Percentiles rank a stretch among this genome's conserved stretches.
These are phyloP conservation scores for Rutstroemia sp. DNA, from an alignment of 2,329 filamentous ascomycete species.

Conservation along the genomic window DNA sequence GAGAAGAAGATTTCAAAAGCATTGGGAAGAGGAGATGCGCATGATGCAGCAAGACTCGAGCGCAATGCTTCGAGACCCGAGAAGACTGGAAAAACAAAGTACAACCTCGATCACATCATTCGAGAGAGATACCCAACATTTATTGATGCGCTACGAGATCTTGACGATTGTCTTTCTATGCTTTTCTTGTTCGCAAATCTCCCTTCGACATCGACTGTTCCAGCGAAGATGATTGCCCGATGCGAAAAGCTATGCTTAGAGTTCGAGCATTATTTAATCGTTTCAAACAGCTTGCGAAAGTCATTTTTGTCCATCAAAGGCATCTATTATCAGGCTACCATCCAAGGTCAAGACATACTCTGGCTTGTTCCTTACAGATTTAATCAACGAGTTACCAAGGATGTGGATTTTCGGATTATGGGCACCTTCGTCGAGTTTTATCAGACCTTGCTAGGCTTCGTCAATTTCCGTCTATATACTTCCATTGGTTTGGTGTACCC, in stretches of 20 bases:
- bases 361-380: conserved; percentile 98
- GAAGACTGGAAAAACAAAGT: conserved; percentile 80
- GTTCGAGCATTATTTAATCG: conserved; percentile 96
- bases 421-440: conserved; percentile 99
- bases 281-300: conserved; percentile 84
- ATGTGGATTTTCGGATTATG: conserved; percentile 99
- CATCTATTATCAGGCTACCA: conserved; percentile 97
- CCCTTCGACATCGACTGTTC: conserved; percentile 80
- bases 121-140: conserved; percentile 98
- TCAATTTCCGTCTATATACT: conserved; percentile 94
- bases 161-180: conserved; percentile 95
- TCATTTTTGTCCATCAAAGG: conserved; percentile 98
- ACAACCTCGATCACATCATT: conserved; percentile 93
- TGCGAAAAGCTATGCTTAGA: conserved; percentile 91
- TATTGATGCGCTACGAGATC: conserved; percentile 83
- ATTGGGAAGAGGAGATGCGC: conserved; percentile 82
- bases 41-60: conserved; percentile 82
- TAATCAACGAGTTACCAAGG: conserved; percentile 86
- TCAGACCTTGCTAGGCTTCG: conserved; percentile 88
- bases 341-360: conserved; percentile 92
- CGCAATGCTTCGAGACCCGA: conserved; percentile 79
- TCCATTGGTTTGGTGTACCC: conserved; percentile 89
- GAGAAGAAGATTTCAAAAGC: conserved; percentile 97
- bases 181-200: conserved; percentile 96
- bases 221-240: conserved; percentile 89